phyloP scores from a whole-genome alignment of 1,284 basidiomycete genomes.

The Amanita bisporigera region DNA sequence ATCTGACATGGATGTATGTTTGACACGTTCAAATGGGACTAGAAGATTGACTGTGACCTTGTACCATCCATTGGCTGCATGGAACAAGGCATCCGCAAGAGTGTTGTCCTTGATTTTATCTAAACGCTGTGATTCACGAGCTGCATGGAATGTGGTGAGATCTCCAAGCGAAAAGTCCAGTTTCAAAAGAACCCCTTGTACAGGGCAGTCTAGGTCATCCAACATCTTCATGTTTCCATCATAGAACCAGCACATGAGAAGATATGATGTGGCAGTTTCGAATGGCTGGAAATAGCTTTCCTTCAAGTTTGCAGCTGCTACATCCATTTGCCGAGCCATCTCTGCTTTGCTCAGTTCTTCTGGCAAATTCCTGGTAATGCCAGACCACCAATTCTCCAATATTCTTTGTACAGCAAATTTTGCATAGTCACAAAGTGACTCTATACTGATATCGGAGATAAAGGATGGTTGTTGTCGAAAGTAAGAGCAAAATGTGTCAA shows the following conservation, averaged over 20 bases:
- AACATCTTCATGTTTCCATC: conserved; percentile 20
- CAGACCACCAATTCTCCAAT: conserved; percentile 1
- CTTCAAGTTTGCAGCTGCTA: background rate
- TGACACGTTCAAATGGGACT: conserved; percentile 24
- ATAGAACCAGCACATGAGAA: conserved; percentile 7
- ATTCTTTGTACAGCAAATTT: conserved; percentile 1
- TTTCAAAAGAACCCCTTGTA: conserved; percentile 25
- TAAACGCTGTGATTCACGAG: conserved; percentile 18
- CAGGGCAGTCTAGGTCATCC: conserved; percentile 20
- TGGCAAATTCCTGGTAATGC: background rate
- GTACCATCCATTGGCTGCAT: conserved; percentile 31
- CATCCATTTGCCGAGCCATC: background rate
- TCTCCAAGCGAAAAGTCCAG: conserved; percentile 21
- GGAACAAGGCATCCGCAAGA: conserved; percentile 6
- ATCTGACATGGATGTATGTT: conserved; percentile 4
- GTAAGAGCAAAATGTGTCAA: background rate
- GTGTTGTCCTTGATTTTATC: conserved; percentile 15
- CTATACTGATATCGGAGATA: background rate
- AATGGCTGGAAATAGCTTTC: background rate
- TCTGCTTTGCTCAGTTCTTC: background rate
- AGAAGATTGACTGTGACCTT: conserved; percentile 26
- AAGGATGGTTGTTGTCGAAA: background rate
- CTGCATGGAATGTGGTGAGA: conserved; percentile 19
- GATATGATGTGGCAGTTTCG: conserved; percentile 1
- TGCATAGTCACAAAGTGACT: background rate